phyloP scores from a whole-genome alignment of 257 asterid species.

The Cordia subcordata region DNA sequence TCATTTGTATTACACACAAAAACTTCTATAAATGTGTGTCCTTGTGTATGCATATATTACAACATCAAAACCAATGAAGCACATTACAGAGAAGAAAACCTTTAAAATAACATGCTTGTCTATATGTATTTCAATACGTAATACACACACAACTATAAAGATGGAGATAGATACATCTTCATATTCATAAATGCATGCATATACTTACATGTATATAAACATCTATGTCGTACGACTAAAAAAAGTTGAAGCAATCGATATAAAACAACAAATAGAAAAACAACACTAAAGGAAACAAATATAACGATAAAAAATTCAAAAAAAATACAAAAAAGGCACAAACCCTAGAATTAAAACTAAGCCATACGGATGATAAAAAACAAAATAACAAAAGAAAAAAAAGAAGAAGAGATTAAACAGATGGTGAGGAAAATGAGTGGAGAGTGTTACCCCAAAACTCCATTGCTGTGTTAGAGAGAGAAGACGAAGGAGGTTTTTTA shows the following conservation, averaged over 20 bases:
- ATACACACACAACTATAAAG: background rate
- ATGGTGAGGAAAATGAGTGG: background rate
- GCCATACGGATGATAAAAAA: background rate
- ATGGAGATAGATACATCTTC: background rate
- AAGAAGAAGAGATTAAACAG: background rate
- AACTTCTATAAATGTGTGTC: background rate
- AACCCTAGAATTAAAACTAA: background rate
- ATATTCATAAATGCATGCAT: too few species aligned
- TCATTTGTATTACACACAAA: background rate
- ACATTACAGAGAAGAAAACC: too few species aligned
- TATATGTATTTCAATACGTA: too few species aligned
- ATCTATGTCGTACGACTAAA: too few species aligned
- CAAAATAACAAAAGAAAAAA: background rate
- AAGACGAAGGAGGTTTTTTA: background rate
- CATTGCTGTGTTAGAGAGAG: conserved; percentile 24
- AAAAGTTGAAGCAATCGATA: too few species aligned
- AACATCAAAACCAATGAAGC: too few species aligned
- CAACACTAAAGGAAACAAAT: background rate
- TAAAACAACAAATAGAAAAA: too few species aligned
- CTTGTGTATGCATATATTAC: too few species aligned
- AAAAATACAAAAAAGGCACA: too few species aligned
- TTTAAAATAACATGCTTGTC: too few species aligned
- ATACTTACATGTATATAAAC: too few species aligned
- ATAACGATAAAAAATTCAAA: too few species aligned
- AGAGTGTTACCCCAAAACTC: conserved; percentile 59